Conservation (phyloP, 352 stramenopile species). For the Aphanomyces stellatus region DNA sequence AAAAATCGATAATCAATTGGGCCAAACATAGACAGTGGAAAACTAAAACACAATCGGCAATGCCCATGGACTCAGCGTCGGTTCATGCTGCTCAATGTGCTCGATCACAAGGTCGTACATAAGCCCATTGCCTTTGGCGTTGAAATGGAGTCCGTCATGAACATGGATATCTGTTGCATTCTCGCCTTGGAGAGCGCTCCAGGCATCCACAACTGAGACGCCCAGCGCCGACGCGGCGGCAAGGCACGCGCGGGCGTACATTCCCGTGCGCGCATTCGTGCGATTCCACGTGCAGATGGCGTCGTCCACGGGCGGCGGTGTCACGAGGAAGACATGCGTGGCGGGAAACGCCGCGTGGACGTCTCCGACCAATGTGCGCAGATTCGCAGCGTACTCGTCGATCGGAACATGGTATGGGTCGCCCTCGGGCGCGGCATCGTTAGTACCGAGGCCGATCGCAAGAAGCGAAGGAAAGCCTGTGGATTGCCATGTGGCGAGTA, state of each 20-base stretch:
- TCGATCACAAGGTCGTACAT: neutral
- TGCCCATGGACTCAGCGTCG: neutral
- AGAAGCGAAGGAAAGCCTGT: neutral
- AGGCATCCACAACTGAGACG: slow-evolving; percentile 1
- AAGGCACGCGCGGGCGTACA: neutral
- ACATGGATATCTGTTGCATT: neutral
- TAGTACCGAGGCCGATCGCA: neutral
- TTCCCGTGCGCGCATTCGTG: neutral
- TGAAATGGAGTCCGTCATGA: neutral
- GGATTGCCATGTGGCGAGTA: neutral
- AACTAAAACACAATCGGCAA: neutral
- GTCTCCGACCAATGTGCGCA: neutral
- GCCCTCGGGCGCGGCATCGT: neutral
- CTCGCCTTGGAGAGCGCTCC: neutral
- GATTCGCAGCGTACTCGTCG: neutral
- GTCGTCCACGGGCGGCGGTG: slow-evolving; percentile 6
- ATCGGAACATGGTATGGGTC: neutral
- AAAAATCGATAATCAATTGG: too few relatives aligned
- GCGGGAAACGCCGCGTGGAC: neutral
- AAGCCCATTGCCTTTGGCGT: neutral
- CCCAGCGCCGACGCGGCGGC: neutral
- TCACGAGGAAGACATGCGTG: neutral
- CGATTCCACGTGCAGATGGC: neutral
- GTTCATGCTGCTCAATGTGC: neutral
- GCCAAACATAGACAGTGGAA: neutral